Conservation (phyloP, 73 alveolate species). For the Uronychia setigera region DNA sequence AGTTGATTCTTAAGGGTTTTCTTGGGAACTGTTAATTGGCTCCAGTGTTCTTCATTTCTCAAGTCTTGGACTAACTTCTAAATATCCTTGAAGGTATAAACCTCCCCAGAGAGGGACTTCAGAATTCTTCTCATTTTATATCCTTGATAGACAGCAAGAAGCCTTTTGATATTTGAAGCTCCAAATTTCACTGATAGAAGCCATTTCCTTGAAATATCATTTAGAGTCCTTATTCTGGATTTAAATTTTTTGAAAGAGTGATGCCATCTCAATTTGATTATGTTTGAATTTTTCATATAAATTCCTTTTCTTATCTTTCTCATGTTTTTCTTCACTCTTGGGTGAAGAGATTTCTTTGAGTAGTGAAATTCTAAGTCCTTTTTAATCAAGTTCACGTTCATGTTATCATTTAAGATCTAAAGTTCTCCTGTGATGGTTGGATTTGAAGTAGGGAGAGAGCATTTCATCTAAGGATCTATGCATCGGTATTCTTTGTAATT, state of each 20-base stretch:
- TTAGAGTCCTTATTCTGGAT: neutral
- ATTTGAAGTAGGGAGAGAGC: too few relatives aligned
- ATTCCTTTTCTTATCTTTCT: neutral
- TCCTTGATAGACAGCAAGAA: neutral
- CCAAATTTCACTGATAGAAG: neutral
- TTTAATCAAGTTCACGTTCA: too few relatives aligned
- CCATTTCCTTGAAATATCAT: neutral
- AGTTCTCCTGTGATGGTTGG: too few relatives aligned
- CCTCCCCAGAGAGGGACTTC: neutral
- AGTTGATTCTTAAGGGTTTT: neutral
- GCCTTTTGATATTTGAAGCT: neutral
- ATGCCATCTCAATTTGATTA: neutral
- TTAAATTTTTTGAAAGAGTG: neutral
- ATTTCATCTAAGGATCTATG: too few relatives aligned
- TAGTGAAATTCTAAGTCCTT: too few relatives aligned
- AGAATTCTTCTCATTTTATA: neutral
- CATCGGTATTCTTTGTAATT: too few relatives aligned
- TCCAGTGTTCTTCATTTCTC: neutral
- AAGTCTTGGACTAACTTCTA: neutral
- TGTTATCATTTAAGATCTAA: too few relatives aligned
- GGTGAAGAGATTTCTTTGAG: neutral
- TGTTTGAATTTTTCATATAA: too few relatives aligned
- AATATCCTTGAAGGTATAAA: neutral
- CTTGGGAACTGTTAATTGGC: neutral
- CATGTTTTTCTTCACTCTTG: neutral